Percentiles rank a stretch among this genome's conserved stretches.
These are phyloP conservation scores for Sporisorium scitamineum DNA, from an alignment of 1,284 basidiomycete genomes.

Conservation along the genomic window DNA sequence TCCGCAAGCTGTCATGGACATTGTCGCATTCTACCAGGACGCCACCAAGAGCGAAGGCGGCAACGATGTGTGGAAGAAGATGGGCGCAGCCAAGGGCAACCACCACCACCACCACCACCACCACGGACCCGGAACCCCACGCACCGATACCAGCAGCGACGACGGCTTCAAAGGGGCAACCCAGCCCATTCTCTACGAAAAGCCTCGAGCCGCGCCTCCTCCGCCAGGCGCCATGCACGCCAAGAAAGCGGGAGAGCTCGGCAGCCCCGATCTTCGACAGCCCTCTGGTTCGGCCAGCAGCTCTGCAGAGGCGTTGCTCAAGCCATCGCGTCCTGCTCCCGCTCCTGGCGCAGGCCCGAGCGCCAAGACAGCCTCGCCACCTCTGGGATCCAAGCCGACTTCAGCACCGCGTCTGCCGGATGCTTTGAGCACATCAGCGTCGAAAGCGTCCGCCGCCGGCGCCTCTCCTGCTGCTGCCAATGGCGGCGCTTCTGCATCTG, in stretches of 20 bases:
- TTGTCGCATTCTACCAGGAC: constrained; percentile 98
- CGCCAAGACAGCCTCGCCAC: constrained; percentile 16
- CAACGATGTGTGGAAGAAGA: constrained; percentile 70
- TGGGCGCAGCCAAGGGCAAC: constrained; percentile 59
- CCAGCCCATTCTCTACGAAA: constrained; percentile 45
- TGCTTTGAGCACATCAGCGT: constrained; percentile 4
- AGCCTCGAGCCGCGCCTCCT: constrained; percentile 53
- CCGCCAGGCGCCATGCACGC: constrained; percentile 38
- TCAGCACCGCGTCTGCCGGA: constrained; percentile 8
- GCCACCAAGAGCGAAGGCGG: constrained; percentile 67
- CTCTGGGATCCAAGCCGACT: constrained; percentile 18
- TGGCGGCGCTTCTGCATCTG: constrained; percentile 10
- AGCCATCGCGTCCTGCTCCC: constrained; percentile 55
- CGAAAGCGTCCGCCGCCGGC: background rate
- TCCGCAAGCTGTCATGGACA: constrained; percentile 97
- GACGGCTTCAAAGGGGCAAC: constrained; percentile 26
- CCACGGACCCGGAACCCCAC: constrained; percentile 27
- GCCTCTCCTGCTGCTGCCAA: background rate
- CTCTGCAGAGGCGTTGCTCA: constrained; percentile 35
- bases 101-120: constrained; percentile 8
- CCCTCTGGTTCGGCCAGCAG: constrained; percentile 23
- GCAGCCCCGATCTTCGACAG: constrained; percentile 35
- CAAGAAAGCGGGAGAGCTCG: constrained; percentile 13
- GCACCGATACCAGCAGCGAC: constrained; percentile 45
- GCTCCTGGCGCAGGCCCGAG: constrained; percentile 18